Evolutionary conservation across 345 rosid species (phyloP).

Genomic region (Linum trigynum): DNA sequence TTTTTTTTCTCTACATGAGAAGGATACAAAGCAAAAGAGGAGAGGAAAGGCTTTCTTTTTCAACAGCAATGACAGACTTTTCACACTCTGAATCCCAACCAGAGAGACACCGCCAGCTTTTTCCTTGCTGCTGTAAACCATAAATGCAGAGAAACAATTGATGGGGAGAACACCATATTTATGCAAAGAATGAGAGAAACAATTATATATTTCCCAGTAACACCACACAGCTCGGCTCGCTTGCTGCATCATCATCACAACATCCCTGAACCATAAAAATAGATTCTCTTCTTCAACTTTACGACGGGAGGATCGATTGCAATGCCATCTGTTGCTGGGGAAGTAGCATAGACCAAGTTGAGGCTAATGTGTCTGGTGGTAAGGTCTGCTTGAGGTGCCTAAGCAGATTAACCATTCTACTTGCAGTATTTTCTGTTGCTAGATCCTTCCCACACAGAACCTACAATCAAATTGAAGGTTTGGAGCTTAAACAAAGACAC

Average conservation of each 20-base stretch:
- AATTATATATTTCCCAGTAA: slow-evolving; percentile 21
- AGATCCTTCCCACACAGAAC: slow-evolving; percentile 90
- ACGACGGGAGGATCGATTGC: slow-evolving; percentile 85
- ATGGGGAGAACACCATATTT: slow-evolving; percentile 21
- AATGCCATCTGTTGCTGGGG: slow-evolving; percentile 93
- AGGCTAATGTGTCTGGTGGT: slow-evolving; percentile 83
- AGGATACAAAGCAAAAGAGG: not conserved
- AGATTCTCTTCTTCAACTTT: slow-evolving; percentile 5
- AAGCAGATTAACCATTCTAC: slow-evolving; percentile 72
- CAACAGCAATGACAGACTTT: slow-evolving; percentile 24
- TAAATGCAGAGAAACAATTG: slow-evolving; percentile 23
- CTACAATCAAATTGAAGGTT: slow-evolving; percentile 21
- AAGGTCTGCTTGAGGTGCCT: slow-evolving; percentile 90
- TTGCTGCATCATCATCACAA: slow-evolving; percentile 12
- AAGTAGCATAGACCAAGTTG: slow-evolving; percentile 80
- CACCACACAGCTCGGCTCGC: slow-evolving; percentile 14
- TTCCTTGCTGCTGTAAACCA: slow-evolving; percentile 21
- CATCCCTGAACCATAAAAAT: slow-evolving; percentile 5
- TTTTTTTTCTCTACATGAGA: slow-evolving; percentile 26
- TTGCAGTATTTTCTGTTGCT: slow-evolving; percentile 73
- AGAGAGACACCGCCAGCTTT: slow-evolving; percentile 6
- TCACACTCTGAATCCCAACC: slow-evolving; percentile 24
- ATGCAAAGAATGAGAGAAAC: slow-evolving; percentile 33
- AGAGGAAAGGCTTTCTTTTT: slow-evolving; percentile 10
- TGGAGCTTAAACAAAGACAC: too few species aligned